Percentiles rank a stretch among this genome's conserved stretches.
Evolutionary conservation across 106 monocot genomes (phyloP).

Genomic region (Allium cepa): DNA sequence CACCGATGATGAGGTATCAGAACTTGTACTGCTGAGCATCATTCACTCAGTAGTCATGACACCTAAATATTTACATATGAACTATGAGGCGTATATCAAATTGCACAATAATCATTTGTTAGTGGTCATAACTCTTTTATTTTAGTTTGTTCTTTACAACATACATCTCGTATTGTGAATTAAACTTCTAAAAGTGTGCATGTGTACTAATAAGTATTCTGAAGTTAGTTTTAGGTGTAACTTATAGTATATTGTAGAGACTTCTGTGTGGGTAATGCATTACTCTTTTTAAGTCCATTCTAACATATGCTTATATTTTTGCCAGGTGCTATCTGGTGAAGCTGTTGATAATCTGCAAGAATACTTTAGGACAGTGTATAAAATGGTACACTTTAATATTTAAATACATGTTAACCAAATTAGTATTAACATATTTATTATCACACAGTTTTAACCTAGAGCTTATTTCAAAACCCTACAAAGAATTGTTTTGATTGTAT

Average conservation of each 20-base stretch:
- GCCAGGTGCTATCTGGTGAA: constrained; percentile 24
- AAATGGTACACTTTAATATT: constrained; percentile 32
- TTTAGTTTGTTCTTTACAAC: too few relatives aligned
- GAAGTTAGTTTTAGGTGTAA: neutral
- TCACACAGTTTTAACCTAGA: neutral
- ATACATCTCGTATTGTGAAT: too few relatives aligned
- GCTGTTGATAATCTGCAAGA: constrained; percentile 65
- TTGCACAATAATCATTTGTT: too few relatives aligned
- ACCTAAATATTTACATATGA: neutral
- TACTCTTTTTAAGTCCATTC: neutral
- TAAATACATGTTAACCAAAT: too few relatives aligned
- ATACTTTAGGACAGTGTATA: constrained; percentile 67
- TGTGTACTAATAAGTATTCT: too few relatives aligned
- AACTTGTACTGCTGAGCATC: too few relatives aligned
- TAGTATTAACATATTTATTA: neutral
- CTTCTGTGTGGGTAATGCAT: neutral
- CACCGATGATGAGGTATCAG: constrained; percentile 62
- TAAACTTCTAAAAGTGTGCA: too few relatives aligned
- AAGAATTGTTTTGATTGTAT: too few relatives aligned
- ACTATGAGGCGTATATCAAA: too few relatives aligned
- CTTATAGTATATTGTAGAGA: neutral
- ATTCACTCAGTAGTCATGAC: neutral
- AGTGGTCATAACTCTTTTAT: too few relatives aligned
- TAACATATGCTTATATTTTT: neutral
- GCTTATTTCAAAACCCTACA: neutral